These are phyloP conservation scores for Capsicum baccatum DNA, from an alignment of 257 asterid genomes.

Conservation along the genomic window DNA sequence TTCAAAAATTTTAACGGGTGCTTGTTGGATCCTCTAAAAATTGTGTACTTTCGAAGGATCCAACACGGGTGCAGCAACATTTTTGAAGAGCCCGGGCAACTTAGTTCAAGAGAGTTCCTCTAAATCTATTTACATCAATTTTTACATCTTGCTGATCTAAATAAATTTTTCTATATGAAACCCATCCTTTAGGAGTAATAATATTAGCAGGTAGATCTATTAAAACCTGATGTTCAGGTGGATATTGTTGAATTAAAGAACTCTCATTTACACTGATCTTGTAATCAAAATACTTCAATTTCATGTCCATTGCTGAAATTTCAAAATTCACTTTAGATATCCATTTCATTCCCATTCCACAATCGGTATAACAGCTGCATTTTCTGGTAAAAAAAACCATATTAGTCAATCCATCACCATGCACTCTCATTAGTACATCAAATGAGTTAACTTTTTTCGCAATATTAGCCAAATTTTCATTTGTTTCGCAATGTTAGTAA, in stretches of 20 bases:
- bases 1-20: no score
- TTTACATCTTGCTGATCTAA: slow-evolving; percentile 44
- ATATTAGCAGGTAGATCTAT: slow-evolving; percentile 36
- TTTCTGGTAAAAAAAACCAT: slow-evolving; percentile 62
- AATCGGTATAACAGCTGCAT: slow-evolving; percentile 61
- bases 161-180: slow-evolving; percentile 30
- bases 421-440: slow-evolving; percentile 70
- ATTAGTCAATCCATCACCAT: slow-evolving; percentile 79
- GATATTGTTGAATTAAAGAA: slow-evolving; percentile 44
- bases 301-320: slow-evolving; percentile 53
- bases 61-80: no score
- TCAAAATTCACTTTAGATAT: slow-evolving; percentile 39
- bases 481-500: slow-evolving; percentile 42
- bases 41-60: no score
- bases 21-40: no score
- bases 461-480: neutral
- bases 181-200: slow-evolving; percentile 36
- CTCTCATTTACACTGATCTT: slow-evolving; percentile 55
- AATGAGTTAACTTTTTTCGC: slow-evolving; percentile 51
- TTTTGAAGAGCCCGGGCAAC: no score
- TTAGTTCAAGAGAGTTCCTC: neutral
- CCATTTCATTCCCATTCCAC: slow-evolving; percentile 52
- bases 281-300: slow-evolving; percentile 54
- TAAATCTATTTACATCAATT: slow-evolving; percentile 45
- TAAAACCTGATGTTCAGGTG: slow-evolving; percentile 36